A percentile compares a stretch with the other conserved stretches of the same genome.
Conservation (phyloP, 2,329 filamentous ascomycete genomes). For the Westerdykella sp. region DNA sequence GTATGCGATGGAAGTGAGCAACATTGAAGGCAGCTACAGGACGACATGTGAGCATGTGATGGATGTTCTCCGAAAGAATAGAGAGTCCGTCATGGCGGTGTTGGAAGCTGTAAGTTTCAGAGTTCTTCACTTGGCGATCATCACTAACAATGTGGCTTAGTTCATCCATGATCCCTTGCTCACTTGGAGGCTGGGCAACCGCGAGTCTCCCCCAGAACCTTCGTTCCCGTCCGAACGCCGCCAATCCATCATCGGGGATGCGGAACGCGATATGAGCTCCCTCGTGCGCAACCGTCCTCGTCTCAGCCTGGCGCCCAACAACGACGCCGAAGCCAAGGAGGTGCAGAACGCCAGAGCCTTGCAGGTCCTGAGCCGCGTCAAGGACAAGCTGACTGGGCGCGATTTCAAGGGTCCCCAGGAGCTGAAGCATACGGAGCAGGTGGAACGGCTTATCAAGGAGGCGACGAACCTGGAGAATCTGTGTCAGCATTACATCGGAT, state of each 20-base stretch:
- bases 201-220: slow-evolving; percentile 55
- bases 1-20: slow-evolving; percentile 99
- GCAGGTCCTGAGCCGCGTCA: slow-evolving; percentile 84
- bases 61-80: slow-evolving; percentile 92
- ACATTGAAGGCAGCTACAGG: slow-evolving; percentile 96
- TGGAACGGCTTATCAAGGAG: slow-evolving; percentile 89
- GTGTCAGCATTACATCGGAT: slow-evolving; percentile 98
- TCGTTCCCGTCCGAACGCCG: slow-evolving; percentile 57
- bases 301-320: slow-evolving; percentile 30
- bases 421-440: slow-evolving; percentile 77
- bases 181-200: slow-evolving; percentile 78
- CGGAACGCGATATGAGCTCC: slow-evolving; percentile 21
- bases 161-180: slow-evolving; percentile 99
- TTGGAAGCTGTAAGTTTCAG: slow-evolving; percentile 76
- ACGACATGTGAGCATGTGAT: slow-evolving; percentile 99
- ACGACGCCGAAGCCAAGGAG: slow-evolving; percentile 52
- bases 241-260: slow-evolving; percentile 51
- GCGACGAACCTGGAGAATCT: slow-evolving; percentile 96
- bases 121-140: slow-evolving; percentile 1
- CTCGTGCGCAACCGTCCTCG: slow-evolving; percentile 33
- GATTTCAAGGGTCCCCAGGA: slow-evolving; percentile 88
- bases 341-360: slow-evolving; percentile 89
- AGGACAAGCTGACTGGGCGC: slow-evolving; percentile 88
- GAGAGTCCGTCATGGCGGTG: slow-evolving; percentile 97
- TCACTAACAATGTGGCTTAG: slow-evolving; percentile 41